These are phyloP conservation scores for Prunus yedoensis DNA, from an alignment of 331 rosid genomes.

Conservation along the genomic window DNA sequence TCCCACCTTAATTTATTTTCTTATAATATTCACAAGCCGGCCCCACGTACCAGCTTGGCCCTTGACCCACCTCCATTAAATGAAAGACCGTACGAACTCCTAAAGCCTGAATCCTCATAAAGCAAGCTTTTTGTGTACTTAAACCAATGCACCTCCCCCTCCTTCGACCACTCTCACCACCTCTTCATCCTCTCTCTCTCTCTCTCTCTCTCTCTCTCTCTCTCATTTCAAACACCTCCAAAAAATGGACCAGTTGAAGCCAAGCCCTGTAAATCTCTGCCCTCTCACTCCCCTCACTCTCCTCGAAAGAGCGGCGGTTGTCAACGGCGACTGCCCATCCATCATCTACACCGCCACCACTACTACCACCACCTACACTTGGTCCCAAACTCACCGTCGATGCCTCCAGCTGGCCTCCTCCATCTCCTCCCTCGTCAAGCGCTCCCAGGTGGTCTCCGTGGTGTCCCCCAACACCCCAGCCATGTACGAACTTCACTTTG, in stretches of 20 bases:
- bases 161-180: neutral
- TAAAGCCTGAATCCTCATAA: too few relatives aligned
- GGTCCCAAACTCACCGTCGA: constrained; percentile 58
- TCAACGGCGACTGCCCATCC: constrained; percentile 43
- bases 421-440: constrained; percentile 36
- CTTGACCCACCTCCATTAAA: too few relatives aligned
- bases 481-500: constrained; percentile 66
- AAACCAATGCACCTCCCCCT: too few relatives aligned
- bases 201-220: neutral
- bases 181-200: neutral
- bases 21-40: too few relatives aligned
- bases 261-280: constrained; percentile 41
- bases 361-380: constrained; percentile 41
- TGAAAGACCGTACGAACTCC: too few relatives aligned
- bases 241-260: constrained; percentile 42
- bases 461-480: constrained; percentile 57
- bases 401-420: constrained; percentile 64
- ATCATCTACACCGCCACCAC: constrained; percentile 34
- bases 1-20: too few relatives aligned
- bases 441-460: constrained; percentile 47
- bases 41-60: too few relatives aligned
- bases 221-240: too few relatives aligned
- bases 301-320: constrained; percentile 46
- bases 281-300: constrained; percentile 57
- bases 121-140: too few relatives aligned